Conservation (phyloP, 1,284 basidiomycete genomes). For the Malassezia dermatis region DNA sequence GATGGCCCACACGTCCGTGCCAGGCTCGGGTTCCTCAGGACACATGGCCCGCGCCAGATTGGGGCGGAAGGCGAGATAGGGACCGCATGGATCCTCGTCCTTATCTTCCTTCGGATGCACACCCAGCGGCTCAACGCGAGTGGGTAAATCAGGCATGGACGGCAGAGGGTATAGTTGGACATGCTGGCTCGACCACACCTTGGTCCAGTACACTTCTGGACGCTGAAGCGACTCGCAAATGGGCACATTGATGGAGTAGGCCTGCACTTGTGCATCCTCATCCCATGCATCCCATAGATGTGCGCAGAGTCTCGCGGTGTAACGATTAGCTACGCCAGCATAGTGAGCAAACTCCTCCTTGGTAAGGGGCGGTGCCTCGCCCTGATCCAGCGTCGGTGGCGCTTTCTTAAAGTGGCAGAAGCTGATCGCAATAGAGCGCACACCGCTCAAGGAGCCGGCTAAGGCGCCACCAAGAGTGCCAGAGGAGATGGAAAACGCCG, state of each 20-base stretch:
- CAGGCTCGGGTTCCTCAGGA: conserved; percentile 20
- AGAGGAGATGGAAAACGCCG: conserved; percentile 39
- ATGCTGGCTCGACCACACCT: conserved; percentile 32
- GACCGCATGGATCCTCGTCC: conserved; percentile 18
- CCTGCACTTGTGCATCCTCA: conserved; percentile 23
- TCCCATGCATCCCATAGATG: conserved; percentile 33
- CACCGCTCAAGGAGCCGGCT: conserved; percentile 32
- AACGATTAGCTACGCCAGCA: conserved; percentile 20
- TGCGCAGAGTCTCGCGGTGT: conserved; percentile 24
- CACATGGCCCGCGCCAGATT: conserved; percentile 33
- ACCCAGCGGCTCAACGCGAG: conserved; percentile 3
- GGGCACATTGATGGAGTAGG: conserved; percentile 43
- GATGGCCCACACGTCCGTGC: conserved; percentile 42
- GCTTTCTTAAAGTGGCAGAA: conserved; percentile 36
- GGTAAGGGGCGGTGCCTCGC: conserved; percentile 19
- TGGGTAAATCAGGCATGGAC: background rate
- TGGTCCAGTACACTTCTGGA: conserved; percentile 37
- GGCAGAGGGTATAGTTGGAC: conserved; percentile 3
- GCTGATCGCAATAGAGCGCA: conserved; percentile 32
- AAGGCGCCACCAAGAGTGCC: conserved; percentile 44
- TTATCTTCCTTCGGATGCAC: background rate
- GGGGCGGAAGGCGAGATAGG: conserved; percentile 33
- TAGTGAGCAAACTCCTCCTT: conserved; percentile 11
- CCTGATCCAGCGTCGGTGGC: conserved; percentile 24
- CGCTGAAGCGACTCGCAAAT: conserved; percentile 30